A percentile compares a stretch with the other conserved stretches of the same genome.
These are phyloP conservation scores for Amanita thiersii DNA, from an alignment of 768 basidiomycete species.

Conservation along the genomic window DNA sequence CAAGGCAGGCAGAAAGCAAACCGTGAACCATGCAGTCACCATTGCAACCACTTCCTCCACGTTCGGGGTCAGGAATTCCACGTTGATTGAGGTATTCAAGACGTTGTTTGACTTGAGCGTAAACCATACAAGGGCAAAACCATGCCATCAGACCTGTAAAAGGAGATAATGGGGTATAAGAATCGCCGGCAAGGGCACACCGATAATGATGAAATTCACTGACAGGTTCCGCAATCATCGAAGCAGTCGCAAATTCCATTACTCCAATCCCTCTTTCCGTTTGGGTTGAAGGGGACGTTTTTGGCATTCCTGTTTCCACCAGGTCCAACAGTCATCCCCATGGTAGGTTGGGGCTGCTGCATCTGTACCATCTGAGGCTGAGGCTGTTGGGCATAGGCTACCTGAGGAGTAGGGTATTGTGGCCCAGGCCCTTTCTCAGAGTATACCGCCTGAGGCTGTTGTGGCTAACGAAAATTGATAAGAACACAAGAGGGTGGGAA, in stretches of 20 bases:
- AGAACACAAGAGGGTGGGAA: not conserved
- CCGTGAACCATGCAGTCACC: conserved; percentile 30
- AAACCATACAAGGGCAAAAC: conserved; percentile 34
- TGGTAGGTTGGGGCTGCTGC: conserved; percentile 10
- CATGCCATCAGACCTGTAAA: conserved; percentile 26
- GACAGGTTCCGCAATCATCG: conserved; percentile 19
- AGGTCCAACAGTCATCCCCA: conserved; percentile 12
- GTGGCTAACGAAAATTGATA: not conserved
- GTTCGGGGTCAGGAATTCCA: conserved; percentile 29
- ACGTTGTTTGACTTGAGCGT: conserved; percentile 31
- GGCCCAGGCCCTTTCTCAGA: too few species aligned
- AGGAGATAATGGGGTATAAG: not conserved
- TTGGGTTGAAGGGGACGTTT: conserved; percentile 16
- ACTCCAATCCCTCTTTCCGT: conserved; percentile 23
- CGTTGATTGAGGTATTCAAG: conserved; percentile 26
- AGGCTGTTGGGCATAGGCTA: not conserved
- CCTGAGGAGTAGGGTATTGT: too few species aligned
- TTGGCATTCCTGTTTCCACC: conserved; percentile 21
- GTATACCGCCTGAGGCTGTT: not conserved
- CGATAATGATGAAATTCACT: conserved; percentile 7
- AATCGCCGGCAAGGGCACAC: not conserved
- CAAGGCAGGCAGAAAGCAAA: conserved; percentile 19
- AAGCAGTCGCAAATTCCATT: conserved; percentile 20
- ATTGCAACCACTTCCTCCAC: conserved; percentile 22
- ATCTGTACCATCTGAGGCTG: conserved; percentile 6